These are phyloP conservation scores for Microsporum canis DNA, from an alignment of 2,329 filamentous ascomycete genomes.

Conservation along the genomic window DNA sequence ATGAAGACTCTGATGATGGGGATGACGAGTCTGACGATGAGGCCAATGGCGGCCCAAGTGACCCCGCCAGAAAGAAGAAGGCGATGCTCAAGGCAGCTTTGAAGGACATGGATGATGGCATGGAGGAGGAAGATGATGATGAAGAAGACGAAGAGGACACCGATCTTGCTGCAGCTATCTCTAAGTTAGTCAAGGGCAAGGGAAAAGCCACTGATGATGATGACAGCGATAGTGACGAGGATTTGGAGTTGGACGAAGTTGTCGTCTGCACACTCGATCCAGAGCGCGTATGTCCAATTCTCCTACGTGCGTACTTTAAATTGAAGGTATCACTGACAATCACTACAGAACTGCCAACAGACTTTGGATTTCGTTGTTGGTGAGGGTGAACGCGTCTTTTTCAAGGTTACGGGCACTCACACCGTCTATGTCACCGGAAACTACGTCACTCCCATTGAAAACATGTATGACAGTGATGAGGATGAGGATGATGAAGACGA, in stretches of 20 bases:
- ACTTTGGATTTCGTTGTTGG: constrained; percentile 83
- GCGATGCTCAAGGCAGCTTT: constrained; percentile 66
- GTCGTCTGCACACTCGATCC: constrained; percentile 94
- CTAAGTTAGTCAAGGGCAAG: constrained; percentile 48
- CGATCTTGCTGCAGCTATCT: constrained; percentile 42
- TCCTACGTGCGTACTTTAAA: neutral
- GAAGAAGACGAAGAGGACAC: constrained; percentile 58
- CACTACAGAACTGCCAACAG: constrained; percentile 79
- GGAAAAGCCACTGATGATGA: constrained; percentile 63
- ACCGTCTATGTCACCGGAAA: constrained; percentile 89
- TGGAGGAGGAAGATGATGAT: constrained; percentile 47
- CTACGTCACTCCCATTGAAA: constrained; percentile 66
- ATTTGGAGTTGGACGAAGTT: constrained; percentile 68
- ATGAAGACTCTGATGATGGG: constrained; percentile 49
- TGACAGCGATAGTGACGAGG: constrained; percentile 49
- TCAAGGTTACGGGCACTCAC: constrained; percentile 82
- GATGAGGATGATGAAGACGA: constrained; percentile 48
- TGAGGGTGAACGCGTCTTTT: constrained; percentile 83
- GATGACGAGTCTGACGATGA: constrained; percentile 56
- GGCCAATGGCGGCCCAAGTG: constrained; percentile 78
- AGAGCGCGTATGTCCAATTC: constrained; percentile 56
- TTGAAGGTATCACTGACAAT: constrained; percentile 2
- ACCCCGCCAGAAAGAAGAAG: constrained; percentile 81
- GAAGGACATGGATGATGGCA: constrained; percentile 62
- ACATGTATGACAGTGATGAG: constrained; percentile 17